Evolutionary conservation across 140 eudicot species (phyloP), one percentile per base, ranked within the genome.

Genomic region (Stevia rebaudiana): DNA sequence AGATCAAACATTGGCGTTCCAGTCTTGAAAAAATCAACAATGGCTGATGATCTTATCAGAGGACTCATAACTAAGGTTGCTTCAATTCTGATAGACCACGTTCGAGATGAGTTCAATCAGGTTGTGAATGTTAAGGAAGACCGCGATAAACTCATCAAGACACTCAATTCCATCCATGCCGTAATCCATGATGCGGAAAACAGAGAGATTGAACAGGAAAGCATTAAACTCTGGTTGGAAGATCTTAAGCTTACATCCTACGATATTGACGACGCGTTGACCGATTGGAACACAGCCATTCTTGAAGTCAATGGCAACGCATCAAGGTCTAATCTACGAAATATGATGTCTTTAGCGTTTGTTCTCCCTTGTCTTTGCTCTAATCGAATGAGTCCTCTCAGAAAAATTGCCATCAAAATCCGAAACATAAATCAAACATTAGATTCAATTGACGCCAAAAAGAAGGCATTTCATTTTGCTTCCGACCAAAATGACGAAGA

Each of bases 271-370:
- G 68, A 63, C 55, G 15, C 25, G 55, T 63, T 63, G 68, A 63
- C 55, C 16, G 56, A 63, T 8, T 42, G 68, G 55, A n/a, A 0
- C 35, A 43, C 19, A n/a, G 68, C 52, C 1, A 11, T 8, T 41
- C 37, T 8, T 13, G 8, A 63, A 63, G 68, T 63, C 68, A 63
- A 63, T 55, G 68, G 55, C 23, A 63, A 63, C 68, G 25, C 68
- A 42, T 43, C 68, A 24, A 63, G 24, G 25, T 63, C 55, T 63
- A 63, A 43, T 63, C 39, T 61, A 21, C 50, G 53, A 9, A 22
- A 41, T 8, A 63, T 22, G 25, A 17, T 43, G 15, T 63, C 1
- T 25, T n/a, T 42, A 63, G 68, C 55, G 10, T 12, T 23, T 42
- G 68, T 21, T 8, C 42, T 43, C 28, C 55, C 55, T 15, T 63